Evolutionary conservation across 2,329 filamentous ascomycete genomes (phyloP), one percentile per base, ranked within the genome.

Genomic region (Incumbomyces delicatus): DNA sequence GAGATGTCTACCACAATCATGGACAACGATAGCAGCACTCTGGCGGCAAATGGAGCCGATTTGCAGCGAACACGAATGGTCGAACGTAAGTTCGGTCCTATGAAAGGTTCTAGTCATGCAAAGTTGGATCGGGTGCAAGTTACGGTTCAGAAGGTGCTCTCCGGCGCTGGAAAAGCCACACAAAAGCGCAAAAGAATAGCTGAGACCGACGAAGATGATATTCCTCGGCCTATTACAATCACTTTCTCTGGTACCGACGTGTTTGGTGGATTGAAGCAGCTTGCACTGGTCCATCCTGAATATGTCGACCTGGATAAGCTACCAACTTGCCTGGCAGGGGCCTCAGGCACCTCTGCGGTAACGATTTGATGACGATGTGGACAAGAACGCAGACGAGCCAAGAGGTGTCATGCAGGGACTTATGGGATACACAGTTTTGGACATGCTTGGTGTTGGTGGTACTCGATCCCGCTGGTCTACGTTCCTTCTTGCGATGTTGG

Each of bases 311-410:
- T 86, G 1, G 75, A 81, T 57, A 77, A 72, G 46, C 89, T 94
- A 83, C 87, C 88, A 0, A 84, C 84, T 0, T 94, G 87, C 87
- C 83, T 94, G 81, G 92, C 87, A 1, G 88, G 87, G 1, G 87
- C 94, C 58, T 84, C 87, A 37, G 84, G 81, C 0, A 80, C 92
- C 4, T 92, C 85, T 44, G 73, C 81, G 32, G 84, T 85, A 0
- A 74, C 78, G 22, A 78, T 94, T 3, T 48, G 39, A 48, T 29
- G 3, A 36, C n/a, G 12, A 11, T 42, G 17, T 4, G 42, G 34
- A 44, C 10, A 32, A 44, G 18, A 8, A 27, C 8, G 8, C 8
- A 27, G 22, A 27, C 4, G 5, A 27, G 22, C 22, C 22, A 27
- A 27, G 22, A 27, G 22, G 22, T 8, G 4, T 8, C 17, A 13